These are phyloP conservation scores for Danielia reshetovae DNA, from an alignment of 805 yeast genomes.

Conservation along the genomic window DNA sequence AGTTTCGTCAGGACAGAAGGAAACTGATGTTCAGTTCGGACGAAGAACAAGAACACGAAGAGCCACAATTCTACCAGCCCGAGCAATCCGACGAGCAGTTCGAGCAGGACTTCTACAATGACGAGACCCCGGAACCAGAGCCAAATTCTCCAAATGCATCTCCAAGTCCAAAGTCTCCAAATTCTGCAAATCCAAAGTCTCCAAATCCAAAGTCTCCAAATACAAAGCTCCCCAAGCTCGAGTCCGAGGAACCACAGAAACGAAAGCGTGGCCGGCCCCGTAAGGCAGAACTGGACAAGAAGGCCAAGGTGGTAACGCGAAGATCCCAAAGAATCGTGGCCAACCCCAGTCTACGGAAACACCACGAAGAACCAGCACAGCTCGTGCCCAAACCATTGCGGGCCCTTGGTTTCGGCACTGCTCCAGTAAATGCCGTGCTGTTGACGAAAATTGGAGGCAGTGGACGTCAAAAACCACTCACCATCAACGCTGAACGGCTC, in stretches of 20 bases:
- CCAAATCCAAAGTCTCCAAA: too few relatives aligned
- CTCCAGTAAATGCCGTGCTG: conserved; percentile 2
- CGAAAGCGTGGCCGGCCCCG: conserved; percentile 17
- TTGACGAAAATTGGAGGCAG: conserved; percentile 13
- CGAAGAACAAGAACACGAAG: conserved; percentile 11
- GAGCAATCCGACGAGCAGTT: too few relatives aligned
- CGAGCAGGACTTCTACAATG: too few relatives aligned
- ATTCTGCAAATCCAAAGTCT: too few relatives aligned
- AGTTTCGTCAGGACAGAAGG: conserved; percentile 5
- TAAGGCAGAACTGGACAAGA: conserved; percentile 10
- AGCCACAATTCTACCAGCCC: too few relatives aligned
- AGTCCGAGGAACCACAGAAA: too few relatives aligned
- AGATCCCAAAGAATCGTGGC: conserved; percentile 13
- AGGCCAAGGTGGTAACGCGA: conserved; percentile 10
- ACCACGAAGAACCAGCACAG: conserved; percentile 4
- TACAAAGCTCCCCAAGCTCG: too few relatives aligned
- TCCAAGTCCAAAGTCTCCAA: too few relatives aligned
- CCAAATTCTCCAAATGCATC: too few relatives aligned
- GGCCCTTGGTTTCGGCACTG: conserved; percentile 6
- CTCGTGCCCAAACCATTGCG: conserved; percentile 11
- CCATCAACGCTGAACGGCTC: conserved; percentile 28
- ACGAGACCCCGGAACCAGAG: too few relatives aligned
- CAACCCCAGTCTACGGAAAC: conserved; percentile 11
- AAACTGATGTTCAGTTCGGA: conserved; percentile 12
- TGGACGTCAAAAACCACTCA: conserved; percentile 27